Conservation (phyloP, 169 alveolate genomes). For the Plasmodium ovale region DNA sequence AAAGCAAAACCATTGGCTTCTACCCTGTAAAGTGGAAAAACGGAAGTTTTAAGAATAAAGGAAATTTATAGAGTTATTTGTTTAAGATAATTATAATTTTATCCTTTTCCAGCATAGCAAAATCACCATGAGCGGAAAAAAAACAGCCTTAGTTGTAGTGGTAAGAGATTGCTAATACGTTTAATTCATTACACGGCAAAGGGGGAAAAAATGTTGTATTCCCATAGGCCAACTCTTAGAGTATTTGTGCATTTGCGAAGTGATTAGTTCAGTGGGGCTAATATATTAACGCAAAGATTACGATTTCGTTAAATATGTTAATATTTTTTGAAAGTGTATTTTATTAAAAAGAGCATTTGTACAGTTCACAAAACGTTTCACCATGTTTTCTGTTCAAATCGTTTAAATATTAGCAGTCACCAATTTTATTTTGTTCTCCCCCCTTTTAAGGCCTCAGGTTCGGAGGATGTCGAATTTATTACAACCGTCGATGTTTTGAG, state of each 20-base stretch:
- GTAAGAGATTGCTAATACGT: slow-evolving; percentile 27
- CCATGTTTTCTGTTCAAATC: neutral
- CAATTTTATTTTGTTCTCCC: neutral
- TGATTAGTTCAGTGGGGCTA: too few species aligned
- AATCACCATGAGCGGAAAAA: slow-evolving; percentile 74
- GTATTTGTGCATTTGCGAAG: too few species aligned
- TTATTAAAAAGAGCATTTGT: neutral
- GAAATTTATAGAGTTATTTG: too few species aligned
- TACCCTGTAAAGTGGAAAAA: too few species aligned
- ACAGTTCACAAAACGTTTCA: neutral
- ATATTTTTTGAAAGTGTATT: neutral
- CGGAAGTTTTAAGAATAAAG: too few species aligned
- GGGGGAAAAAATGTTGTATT: neutral
- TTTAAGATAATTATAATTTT: too few species aligned
- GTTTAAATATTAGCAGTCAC: too few species aligned
- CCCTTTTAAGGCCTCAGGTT: slow-evolving; percentile 75
- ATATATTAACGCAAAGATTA: too few species aligned
- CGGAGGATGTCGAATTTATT: slow-evolving; percentile 85
- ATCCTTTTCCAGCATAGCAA: too few species aligned
- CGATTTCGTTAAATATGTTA: too few species aligned
- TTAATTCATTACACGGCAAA: neutral
- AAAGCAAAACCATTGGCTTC: too few species aligned
- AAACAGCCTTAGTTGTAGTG: slow-evolving; percentile 75
- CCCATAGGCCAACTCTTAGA: too few species aligned
- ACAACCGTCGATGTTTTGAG: slow-evolving; percentile 84